Evolutionary conservation across 768 basidiomycete species (phyloP).

Genomic region (Auricularia cornea): DNA sequence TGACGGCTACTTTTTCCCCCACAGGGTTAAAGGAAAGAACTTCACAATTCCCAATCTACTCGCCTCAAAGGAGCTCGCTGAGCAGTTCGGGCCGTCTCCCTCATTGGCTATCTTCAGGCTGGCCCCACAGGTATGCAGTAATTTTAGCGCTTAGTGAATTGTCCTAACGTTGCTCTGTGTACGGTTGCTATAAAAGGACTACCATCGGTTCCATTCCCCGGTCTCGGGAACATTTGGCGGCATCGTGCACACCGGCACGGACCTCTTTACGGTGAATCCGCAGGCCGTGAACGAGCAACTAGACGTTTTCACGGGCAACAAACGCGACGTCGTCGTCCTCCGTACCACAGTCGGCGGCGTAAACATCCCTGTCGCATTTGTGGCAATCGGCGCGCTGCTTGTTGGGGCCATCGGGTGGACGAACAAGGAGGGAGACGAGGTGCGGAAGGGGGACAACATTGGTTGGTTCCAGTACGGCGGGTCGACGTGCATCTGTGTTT

Average conservation of each 20-base stretch:
- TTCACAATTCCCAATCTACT: slow-evolving; percentile 63
- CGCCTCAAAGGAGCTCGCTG: slow-evolving; percentile 24
- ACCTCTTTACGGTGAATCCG: slow-evolving; percentile 48
- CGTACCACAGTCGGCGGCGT: slow-evolving; percentile 31
- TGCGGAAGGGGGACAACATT: slow-evolving; percentile 48
- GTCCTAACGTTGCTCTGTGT: slow-evolving; percentile 26
- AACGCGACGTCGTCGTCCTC: slow-evolving; percentile 46
- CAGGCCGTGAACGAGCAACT: slow-evolving; percentile 66
- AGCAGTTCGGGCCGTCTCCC: slow-evolving; percentile 21
- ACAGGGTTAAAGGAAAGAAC: slow-evolving; percentile 58
- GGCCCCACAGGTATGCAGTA: slow-evolving; percentile 80
- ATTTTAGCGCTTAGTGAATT: slow-evolving; percentile 65
- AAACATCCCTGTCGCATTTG: slow-evolving; percentile 49
- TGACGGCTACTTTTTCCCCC: background rate
- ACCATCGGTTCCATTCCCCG: slow-evolving; percentile 37
- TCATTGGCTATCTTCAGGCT: slow-evolving; percentile 61
- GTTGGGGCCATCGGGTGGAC: slow-evolving; percentile 72
- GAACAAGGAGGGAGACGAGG: slow-evolving; percentile 33
- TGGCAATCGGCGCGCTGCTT: slow-evolving; percentile 74
- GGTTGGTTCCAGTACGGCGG: slow-evolving; percentile 28
- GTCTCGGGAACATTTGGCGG: background rate
- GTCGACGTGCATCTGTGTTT: slow-evolving; percentile 26
- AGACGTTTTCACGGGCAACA: slow-evolving; percentile 59
- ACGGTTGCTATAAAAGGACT: slow-evolving; percentile 23
- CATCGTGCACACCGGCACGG: background rate